Percentiles rank a stretch among this genome's conserved stretches.
phyloP scores from a whole-genome alignment of 2,329 filamentous ascomycete species.

The Xylaria digitata region DNA sequence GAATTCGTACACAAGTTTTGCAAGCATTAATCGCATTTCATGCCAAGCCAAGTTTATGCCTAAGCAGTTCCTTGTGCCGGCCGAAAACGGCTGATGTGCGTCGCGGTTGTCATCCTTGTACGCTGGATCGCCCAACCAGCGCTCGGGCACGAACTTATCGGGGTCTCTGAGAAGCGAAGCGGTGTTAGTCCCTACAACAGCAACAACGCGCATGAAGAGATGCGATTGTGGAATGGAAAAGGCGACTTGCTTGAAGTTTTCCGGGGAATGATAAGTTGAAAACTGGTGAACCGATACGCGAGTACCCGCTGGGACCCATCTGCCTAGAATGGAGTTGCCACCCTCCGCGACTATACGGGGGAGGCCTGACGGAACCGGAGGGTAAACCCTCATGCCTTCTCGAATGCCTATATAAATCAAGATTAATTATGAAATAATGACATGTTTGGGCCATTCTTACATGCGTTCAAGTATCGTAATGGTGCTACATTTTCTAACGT shows the following conservation, averaged over 20 bases:
- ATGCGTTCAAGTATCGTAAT: conserved; percentile 44
- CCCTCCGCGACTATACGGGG: conserved; percentile 35
- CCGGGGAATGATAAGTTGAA: conserved; percentile 31
- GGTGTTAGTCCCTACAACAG: background rate
- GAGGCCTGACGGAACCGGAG: conserved; percentile 31
- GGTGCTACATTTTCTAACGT: conserved; percentile 34
- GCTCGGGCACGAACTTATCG: conserved; percentile 40
- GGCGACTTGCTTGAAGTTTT: conserved; percentile 31
- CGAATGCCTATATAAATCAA: conserved; percentile 15
- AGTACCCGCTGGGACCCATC: conserved; percentile 32
- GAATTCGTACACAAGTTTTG: conserved; percentile 37
- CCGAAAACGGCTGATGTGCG: conserved; percentile 41
- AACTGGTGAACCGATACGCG: conserved; percentile 37
- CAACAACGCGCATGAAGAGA: background rate
- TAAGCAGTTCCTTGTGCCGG: conserved; percentile 42
- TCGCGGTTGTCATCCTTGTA: conserved; percentile 41
- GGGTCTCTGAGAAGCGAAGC: conserved; percentile 26
- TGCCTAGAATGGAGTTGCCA: conserved; percentile 31
- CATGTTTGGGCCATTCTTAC: conserved; percentile 10
- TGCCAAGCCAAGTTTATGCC: conserved; percentile 41
- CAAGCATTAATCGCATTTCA: conserved; percentile 40
- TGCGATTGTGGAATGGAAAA: background rate
- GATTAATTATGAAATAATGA: background rate
- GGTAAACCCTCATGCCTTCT: conserved; percentile 39
- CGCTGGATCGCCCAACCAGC: conserved; percentile 40